Base-by-base conservation (phyloP, 495 filamentous ascomycete genomes). In the Aspergillus sparsus region DNA sequence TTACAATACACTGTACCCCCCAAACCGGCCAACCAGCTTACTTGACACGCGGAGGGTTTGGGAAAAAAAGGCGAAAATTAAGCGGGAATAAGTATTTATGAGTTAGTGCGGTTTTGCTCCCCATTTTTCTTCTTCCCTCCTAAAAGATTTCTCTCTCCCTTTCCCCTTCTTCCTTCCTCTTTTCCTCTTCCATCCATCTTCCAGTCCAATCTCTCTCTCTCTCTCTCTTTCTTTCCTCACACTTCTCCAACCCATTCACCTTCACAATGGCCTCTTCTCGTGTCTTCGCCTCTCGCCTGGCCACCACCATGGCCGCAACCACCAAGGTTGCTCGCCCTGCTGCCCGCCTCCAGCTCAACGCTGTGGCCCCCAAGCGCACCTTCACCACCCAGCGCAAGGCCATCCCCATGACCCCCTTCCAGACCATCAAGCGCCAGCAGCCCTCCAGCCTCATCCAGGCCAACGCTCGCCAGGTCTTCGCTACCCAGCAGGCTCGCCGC, bases 201-300 rank as follows among this genome's bases (percentile, higher is more conserved):
- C 52, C 57, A 60, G 37, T 37, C 56, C 35, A 55, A 47, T 11
- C 13, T 53, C 39, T 47, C 35, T 49, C 49, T 60, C 39, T 49
- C 15, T 61, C 67, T 67, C 56, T 59, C 62, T 68, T 66, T 68
- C 63, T 66, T 71, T 64, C 49, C 11, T 45, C 27, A 31, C 27
- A 36, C 21, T 37, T 55, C 53, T 34, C 27, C 46, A 41, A 32
- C 32, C 16, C 13, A n/a, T 47, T 12, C 27, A 33, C 32, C 74
- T 73, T 82, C 80, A 86, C 81, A 87, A 89, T 89, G 87, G 83
- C 87, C 80, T 77, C 83, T 76, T 78, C 84, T 75, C 85, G 86
- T 78, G 82, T 89, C 73, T 86, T 89, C 72, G 83, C 85, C 67
- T 83, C 84, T 64, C 83, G 85, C 66, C 78, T 89, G 87, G 84